Evolutionary conservation across 192 early-diverging fungal genomes (phyloP).

Genomic region (Allomyces macrogynus): DNA sequence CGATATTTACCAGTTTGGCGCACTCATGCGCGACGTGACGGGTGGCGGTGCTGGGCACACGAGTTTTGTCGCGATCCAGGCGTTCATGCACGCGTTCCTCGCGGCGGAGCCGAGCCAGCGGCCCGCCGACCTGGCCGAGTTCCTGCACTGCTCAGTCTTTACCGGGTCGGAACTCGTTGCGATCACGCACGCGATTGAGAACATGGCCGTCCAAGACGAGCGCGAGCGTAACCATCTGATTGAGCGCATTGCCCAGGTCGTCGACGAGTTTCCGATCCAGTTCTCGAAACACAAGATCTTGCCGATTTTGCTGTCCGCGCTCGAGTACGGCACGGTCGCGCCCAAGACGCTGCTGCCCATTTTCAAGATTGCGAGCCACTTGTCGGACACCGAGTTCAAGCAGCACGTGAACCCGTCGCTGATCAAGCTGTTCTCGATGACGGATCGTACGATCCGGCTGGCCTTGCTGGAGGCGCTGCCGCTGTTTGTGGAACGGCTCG

Average conservation of each 20-base stretch:
- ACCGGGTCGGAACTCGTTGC: conserved; percentile 22
- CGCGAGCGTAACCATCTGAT: conserved; percentile 64
- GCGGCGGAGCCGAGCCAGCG: conserved; percentile 6
- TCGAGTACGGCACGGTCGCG: conserved; percentile 59
- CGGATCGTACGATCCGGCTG: conserved; percentile 69
- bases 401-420: conserved; percentile 45
- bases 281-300: conserved; percentile 85
- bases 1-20: conserved; percentile 22
- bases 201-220: conserved; percentile 76
- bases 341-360: conserved; percentile 56
- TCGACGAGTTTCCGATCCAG: conserved; percentile 57
- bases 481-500: conserved; percentile 45
- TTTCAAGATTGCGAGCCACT: conserved; percentile 55
- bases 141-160: conserved; percentile 6
- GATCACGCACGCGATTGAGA: conserved; percentile 45
- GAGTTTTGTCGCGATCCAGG: no score
- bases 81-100: conserved; percentile 4
- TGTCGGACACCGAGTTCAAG: conserved; percentile 57
- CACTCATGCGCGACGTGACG: conserved; percentile 62
- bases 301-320: conserved; percentile 66
- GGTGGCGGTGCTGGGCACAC: conserved; percentile 20
- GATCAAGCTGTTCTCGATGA: conserved; percentile 65
- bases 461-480: conserved; percentile 63
- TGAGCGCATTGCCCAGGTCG: conserved; percentile 10
- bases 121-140: not conserved